A percentile compares a stretch with the other conserved stretches of the same genome.
phyloP scores from a whole-genome alignment of 75 land plant species.

The Gnetum montanum region DNA sequence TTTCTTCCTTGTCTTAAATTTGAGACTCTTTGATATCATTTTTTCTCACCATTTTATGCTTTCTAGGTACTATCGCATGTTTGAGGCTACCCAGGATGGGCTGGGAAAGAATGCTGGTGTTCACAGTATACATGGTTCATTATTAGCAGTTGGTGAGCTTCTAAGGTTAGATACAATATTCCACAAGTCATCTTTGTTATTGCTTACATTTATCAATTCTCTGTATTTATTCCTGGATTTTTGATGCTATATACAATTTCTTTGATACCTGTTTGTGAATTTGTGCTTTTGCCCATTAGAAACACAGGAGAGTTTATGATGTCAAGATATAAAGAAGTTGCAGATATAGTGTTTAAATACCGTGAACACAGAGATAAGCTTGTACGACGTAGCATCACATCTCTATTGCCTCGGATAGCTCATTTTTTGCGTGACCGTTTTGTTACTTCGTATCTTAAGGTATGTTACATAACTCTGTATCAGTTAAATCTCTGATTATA shows the following conservation, averaged over 20 bases:
- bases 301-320: conserved; percentile 99
- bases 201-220: too few relatives aligned
- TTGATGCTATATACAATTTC: background rate
- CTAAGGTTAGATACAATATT: conserved; percentile 49
- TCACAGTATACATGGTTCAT: conserved; percentile 98
- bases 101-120: conserved; percentile 89
- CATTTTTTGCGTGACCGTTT: conserved; percentile 96
- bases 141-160: conserved; percentile 98
- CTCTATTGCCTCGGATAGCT: conserved; percentile 94
- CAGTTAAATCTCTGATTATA: too few relatives aligned
- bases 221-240: too few relatives aligned
- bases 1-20: too few relatives aligned
- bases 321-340: conserved; percentile 98
- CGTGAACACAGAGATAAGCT: conserved; percentile 86
- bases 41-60: background rate
- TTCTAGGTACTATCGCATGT: conserved; percentile 93
- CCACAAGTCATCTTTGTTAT: too few relatives aligned
- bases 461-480: too few relatives aligned
- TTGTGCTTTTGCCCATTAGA: conserved; percentile 30
- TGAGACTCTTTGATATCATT: too few relatives aligned
- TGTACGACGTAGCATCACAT: conserved; percentile 94
- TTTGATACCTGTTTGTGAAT: background rate
- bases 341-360: conserved; percentile 84
- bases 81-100: conserved; percentile 99
- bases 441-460: conserved; percentile 90